Conservation (phyloP, 2,329 filamentous ascomycete species). For the Cladorrhinum sp. region DNA sequence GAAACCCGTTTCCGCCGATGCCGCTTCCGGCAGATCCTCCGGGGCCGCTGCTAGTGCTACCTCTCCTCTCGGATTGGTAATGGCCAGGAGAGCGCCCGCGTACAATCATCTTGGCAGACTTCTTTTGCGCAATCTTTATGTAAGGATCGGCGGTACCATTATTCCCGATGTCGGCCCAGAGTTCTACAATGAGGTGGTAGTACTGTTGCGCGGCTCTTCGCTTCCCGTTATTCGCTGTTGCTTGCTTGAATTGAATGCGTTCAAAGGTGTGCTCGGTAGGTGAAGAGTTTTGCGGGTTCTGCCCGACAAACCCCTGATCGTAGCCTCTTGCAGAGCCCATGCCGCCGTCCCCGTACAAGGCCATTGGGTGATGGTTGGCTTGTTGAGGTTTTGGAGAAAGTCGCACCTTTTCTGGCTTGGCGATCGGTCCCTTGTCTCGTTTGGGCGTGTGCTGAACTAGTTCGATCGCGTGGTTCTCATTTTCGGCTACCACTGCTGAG, state of each 20-base stretch:
- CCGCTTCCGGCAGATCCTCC: constrained; percentile 62
- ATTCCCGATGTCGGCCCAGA: constrained; percentile 66
- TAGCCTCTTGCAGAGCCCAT: constrained; percentile 40
- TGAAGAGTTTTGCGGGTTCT: constrained; percentile 36
- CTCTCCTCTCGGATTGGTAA: constrained; percentile 68
- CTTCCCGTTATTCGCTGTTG: constrained; percentile 91
- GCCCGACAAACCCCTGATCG: constrained; percentile 42
- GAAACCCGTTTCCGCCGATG: constrained; percentile 41
- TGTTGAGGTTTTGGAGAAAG: constrained; percentile 65
- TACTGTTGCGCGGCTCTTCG: constrained; percentile 86
- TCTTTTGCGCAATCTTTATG: constrained; percentile 67
- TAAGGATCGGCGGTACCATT: constrained; percentile 50
- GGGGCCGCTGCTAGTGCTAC: constrained; percentile 66
- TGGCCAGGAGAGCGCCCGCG: constrained; percentile 79
- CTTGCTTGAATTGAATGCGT: constrained; percentile 90
- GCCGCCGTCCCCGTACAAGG: constrained; percentile 41
- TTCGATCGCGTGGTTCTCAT: constrained; percentile 72
- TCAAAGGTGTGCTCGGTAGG: constrained; percentile 68
- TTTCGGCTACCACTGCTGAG: constrained; percentile 76
- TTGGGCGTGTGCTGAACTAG: constrained; percentile 90
- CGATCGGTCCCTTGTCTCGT: constrained; percentile 80
- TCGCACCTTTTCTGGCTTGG: constrained; percentile 66
- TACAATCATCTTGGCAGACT: constrained; percentile 83
- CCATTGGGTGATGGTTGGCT: constrained; percentile 40
- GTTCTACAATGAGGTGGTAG: constrained; percentile 85